Conservation (phyloP, 164 flowering plant species). For the Euptelea pleiosperma region DNA sequence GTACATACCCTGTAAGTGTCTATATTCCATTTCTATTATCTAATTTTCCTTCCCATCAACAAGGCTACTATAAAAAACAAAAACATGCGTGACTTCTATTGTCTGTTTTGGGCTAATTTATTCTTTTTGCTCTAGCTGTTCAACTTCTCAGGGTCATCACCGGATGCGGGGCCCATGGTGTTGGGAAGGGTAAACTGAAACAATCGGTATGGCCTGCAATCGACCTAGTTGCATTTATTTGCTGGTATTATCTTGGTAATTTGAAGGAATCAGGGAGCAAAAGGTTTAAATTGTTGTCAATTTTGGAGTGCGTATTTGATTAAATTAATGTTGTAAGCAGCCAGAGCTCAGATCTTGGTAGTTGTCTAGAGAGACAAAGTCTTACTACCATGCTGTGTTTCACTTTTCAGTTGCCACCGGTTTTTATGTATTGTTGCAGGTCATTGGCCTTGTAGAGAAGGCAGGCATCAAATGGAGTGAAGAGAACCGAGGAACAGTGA, state of each 20-base stretch:
- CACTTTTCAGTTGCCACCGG: no score
- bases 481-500: slow-evolving; percentile 70
- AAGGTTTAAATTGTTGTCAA: no score
- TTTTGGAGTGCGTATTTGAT: no score
- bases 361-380: no score
- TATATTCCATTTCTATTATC: neutral
- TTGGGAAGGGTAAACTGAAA: slow-evolving; percentile 72
- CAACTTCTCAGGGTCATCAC: slow-evolving; percentile 75
- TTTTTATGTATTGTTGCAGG: slow-evolving; percentile 36
- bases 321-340: no score
- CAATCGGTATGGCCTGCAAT: slow-evolving; percentile 53
- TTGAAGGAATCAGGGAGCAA: no score
- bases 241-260: neutral
- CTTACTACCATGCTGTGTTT: no score
- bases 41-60: neutral
- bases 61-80: no score
- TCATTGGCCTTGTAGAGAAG: slow-evolving; percentile 49
- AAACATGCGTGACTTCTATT: neutral
- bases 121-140: slow-evolving; percentile 47
- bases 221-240: neutral
- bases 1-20: slow-evolving; percentile 63
- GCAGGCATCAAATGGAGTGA: slow-evolving; percentile 70
- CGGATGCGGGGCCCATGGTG: slow-evolving; percentile 78
- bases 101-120: neutral
- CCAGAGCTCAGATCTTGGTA: no score